Conservation (phyloP, 176 grass and related monocot genomes). For the Sorghum bicolor region DNA sequence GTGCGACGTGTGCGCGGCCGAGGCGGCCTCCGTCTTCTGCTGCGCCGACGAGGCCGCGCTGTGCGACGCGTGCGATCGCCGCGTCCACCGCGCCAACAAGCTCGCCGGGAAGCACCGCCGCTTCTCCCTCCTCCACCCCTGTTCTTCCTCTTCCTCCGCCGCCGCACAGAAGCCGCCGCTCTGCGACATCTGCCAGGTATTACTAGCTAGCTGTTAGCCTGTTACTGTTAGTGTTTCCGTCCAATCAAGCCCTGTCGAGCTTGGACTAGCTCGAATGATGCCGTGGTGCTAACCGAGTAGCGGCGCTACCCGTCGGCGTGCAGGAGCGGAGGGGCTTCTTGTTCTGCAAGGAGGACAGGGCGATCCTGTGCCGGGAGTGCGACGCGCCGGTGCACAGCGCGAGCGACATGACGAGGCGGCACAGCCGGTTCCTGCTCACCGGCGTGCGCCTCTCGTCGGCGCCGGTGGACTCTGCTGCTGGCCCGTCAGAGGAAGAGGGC, state of each 20-base stretch:
- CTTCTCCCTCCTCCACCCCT: constrained; percentile 55
- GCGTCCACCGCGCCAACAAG: constrained; percentile 75
- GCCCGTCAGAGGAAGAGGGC: neutral
- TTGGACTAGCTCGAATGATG: neutral
- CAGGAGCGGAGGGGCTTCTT: constrained; percentile 82
- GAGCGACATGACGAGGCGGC: constrained; percentile 72
- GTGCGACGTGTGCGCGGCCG: constrained; percentile 68
- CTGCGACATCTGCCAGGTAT: constrained; percentile 89
- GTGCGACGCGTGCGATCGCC: constrained; percentile 63
- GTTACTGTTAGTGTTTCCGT: neutral
- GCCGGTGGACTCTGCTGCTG: constrained; percentile 31
- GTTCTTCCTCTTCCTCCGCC: constrained; percentile 3
- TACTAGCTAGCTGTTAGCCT: neutral
- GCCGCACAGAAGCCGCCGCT: constrained; percentile 35
- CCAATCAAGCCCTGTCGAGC: neutral
- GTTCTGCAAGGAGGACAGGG: constrained; percentile 96
- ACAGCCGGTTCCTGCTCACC: constrained; percentile 79
- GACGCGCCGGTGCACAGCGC: constrained; percentile 65
- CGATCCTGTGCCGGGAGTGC: constrained; percentile 88
- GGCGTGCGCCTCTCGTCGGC: constrained; percentile 69
- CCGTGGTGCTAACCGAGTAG: neutral
- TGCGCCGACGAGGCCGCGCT: constrained; percentile 86
- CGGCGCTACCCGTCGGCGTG: neutral
- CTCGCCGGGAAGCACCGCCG: constrained; percentile 72
- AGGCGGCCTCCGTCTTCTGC: constrained; percentile 83